Base-by-base conservation (phyloP, 108 stramenopile genomes). In the Cyclotella cryptica region DNA sequence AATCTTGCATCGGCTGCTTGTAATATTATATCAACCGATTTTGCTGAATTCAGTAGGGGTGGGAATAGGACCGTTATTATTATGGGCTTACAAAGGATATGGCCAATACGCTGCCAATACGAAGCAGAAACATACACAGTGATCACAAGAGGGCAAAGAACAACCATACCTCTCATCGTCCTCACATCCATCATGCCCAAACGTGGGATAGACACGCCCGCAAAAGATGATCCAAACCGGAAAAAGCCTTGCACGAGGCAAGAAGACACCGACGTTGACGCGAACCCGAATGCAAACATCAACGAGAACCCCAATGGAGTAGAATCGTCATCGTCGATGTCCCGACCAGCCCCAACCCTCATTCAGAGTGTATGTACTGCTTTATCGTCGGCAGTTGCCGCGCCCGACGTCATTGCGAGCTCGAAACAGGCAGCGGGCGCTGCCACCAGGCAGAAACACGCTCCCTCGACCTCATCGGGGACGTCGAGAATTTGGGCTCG, bases 191-290 rank as follows among this genome's bases (percentile, higher is more conserved):
- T 10, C 8, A 65, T 65, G 64, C 43, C 64, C 22, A 65, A 65
- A 65, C 64, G 64, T 22, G 45, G 44, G 24, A 65, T 47, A 15
- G 64, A 65, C 45, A 47, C 64, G 19, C 64, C 64, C 1, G 45
- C 64, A 45, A 65, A 45, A 7, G 64, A 65, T 13, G 64, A 65
- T 65, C 64, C 64, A 21, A 65, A 65, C 45, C 22, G 64, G 21
- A 65, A 45, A 26, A 65, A 65, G 45, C 43, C 43, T 7, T 24
- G 64, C 18, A 18, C n/a, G 18, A 18, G 49, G 18, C 49, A 3
- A 19, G 49, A 19, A 51, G 19, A 19, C 49, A 6, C 8, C 5
- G 19, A 19, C 49, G 49, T 8, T 8, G 3, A 51, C 49, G 49
- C 19, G n/a, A 19, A 19, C 49, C 3, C 19, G 3, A 51, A 51